Evolutionary conservation across 352 stramenopile species (phyloP).

Genomic region (Phytophthora chlamydospora): DNA sequence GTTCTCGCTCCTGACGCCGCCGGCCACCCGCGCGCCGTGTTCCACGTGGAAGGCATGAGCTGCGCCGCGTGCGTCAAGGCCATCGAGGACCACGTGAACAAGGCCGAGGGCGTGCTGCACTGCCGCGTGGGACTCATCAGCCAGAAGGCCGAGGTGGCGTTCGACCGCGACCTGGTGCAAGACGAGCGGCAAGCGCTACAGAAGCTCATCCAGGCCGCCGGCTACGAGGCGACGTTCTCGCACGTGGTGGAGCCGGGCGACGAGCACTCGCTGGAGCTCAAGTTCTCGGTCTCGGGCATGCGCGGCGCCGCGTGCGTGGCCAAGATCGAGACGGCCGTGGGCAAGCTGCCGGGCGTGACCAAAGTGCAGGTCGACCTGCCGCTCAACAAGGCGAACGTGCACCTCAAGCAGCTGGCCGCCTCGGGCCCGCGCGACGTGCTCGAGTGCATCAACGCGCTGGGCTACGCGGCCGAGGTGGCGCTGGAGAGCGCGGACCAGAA

Average conservation of each 20-base stretch:
- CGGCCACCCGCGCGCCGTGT: slow-evolving; percentile 72
- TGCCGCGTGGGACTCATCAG: slow-evolving; percentile 86
- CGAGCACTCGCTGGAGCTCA: slow-evolving; percentile 81
- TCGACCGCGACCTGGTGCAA: slow-evolving; percentile 74
- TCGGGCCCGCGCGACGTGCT: slow-evolving; percentile 78
- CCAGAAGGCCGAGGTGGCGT: slow-evolving; percentile 86
- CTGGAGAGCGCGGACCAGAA: slow-evolving; percentile 65
- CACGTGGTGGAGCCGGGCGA: slow-evolving; percentile 77
- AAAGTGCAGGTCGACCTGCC: slow-evolving; percentile 71
- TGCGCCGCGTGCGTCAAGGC: slow-evolving; percentile 88
- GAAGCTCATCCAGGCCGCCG: slow-evolving; percentile 74
- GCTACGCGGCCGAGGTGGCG: slow-evolving; percentile 66
- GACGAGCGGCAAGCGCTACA: slow-evolving; percentile 54
- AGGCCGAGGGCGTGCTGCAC: slow-evolving; percentile 68
- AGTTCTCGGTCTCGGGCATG: slow-evolving; percentile 80
- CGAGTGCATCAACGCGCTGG: slow-evolving; percentile 67
- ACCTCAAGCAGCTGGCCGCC: slow-evolving; percentile 80
- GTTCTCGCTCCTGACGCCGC: slow-evolving; percentile 40
- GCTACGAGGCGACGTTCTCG: slow-evolving; percentile 81
- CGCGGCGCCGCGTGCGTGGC: slow-evolving; percentile 61
- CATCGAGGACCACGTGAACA: slow-evolving; percentile 81
- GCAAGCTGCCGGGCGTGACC: slow-evolving; percentile 70
- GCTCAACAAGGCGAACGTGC: slow-evolving; percentile 75
- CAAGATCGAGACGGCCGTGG: slow-evolving; percentile 73
- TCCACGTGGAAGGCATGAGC: slow-evolving; percentile 88